Base-by-base conservation (phyloP, 257 asterid genomes). In the Solanum arcanum region DNA sequence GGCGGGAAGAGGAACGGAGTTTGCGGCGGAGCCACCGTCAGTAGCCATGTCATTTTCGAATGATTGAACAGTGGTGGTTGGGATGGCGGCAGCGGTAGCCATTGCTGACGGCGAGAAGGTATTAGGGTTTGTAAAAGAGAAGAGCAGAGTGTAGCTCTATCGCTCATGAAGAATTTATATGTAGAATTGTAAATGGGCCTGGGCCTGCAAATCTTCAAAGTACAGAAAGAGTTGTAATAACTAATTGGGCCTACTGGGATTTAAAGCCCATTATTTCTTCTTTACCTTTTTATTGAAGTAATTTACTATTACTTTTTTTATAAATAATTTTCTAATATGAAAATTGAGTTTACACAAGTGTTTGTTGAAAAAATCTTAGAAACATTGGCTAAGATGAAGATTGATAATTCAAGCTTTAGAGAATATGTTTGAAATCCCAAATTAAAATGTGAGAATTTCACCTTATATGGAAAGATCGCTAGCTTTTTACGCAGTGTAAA, bases 41-140 rank as follows among this genome's bases (percentile, higher is more conserved):
- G 95, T 89, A 20, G 92, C 92, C 95, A 94, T 94, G 44, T 94
- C 98, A 44, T 86, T 90, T 88, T 94, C 98, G 23, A 95, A 84
- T 3, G 92, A 4, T 2, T 91, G 95, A 2, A 95, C 90, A 49
- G 97, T 39, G 83, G 95, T 95, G 31, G 93, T 93, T 1, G 98
- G 97, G 20, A 97, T 96, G 9, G 92, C 96, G 42, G 98, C 96
- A 86, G 98, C 97, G 39, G 98, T 86, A 23, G 93, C 92, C 92
- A 89, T 95, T 87, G 89, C 81, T 78, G 49, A 41, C 29, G 39
- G 60, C 39, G 15, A 23, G 80, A 31, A 31, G 21, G 80, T 66
- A 64, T 11, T 23, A 6, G 25, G 59, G 74, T 16, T 9, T 25
- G 60, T 69, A 9, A 81, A 8, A 64, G 42, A 27, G 52, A 9